A percentile compares a stretch with the other conserved stretches of the same genome.
These are phyloP conservation scores for Blastobotrys aristatus DNA, from an alignment of 1,139 yeast genomes.

Conservation along the genomic window DNA sequence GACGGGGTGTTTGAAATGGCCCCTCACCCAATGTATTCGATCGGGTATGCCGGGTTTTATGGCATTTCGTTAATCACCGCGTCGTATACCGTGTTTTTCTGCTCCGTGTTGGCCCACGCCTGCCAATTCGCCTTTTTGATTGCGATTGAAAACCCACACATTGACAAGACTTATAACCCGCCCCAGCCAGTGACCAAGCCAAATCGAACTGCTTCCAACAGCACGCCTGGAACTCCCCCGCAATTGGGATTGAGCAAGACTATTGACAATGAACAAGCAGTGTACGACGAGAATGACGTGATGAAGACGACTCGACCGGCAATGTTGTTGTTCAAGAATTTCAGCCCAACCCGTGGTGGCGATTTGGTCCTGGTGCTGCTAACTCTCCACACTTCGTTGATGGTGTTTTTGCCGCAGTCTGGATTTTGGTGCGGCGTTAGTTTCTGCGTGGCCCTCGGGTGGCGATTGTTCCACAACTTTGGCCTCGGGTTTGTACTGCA, in stretches of 20 bases:
- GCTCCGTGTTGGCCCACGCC: conserved; percentile 73
- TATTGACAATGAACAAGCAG: not conserved
- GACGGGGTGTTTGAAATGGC: conserved; percentile 91
- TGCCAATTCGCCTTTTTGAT: conserved; percentile 74
- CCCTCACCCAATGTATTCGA: conserved; percentile 92
- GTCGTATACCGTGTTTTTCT: conserved; percentile 64
- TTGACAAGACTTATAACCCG: conserved; percentile 64
- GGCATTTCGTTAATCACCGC: conserved; percentile 78
- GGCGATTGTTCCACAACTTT: conserved; percentile 51
- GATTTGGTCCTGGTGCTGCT: conserved; percentile 56
- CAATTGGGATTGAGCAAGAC: not conserved
- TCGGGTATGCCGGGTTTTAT: conserved; percentile 84
- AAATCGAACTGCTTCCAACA: not conserved
- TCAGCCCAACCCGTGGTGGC: conserved; percentile 59
- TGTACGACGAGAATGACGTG: conserved; percentile 14
- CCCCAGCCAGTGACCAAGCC: conserved; percentile 30
- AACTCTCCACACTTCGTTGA: conserved; percentile 43
- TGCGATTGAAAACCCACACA: conserved; percentile 81
- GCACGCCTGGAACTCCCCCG: not conserved
- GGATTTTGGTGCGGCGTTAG: conserved; percentile 33
- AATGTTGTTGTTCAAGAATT: conserved; percentile 55
- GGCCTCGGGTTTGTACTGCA: conserved; percentile 51
- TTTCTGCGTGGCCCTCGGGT: conserved; percentile 45
- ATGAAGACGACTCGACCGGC: conserved; percentile 38
- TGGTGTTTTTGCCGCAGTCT: conserved; percentile 41